These are phyloP conservation scores for Coniferiporia sulphurascens DNA, from an alignment of 1,284 basidiomycete species.

Conservation along the genomic window DNA sequence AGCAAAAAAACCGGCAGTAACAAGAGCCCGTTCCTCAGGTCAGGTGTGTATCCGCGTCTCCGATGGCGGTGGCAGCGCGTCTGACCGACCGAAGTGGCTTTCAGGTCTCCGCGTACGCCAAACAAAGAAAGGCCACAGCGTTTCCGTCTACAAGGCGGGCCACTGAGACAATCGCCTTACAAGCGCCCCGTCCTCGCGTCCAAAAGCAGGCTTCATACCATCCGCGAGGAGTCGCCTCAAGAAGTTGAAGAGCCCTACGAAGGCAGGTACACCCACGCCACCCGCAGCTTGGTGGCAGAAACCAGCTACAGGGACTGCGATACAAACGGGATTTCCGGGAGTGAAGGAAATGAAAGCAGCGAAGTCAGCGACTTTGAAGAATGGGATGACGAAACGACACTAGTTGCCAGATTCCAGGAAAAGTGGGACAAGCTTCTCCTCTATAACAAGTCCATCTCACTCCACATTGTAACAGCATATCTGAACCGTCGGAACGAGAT, in stretches of 20 bases:
- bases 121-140: background rate
- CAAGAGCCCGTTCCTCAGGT: slow-evolving; percentile 7
- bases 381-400: slow-evolving; percentile 54
- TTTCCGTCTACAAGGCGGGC: slow-evolving; percentile 10
- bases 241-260: background rate
- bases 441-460: slow-evolving; percentile 6
- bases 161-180: slow-evolving; percentile 14
- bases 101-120: slow-evolving; percentile 7
- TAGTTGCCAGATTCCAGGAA: slow-evolving; percentile 49
- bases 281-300: background rate
- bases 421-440: slow-evolving; percentile 29
- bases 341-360: slow-evolving; percentile 5
- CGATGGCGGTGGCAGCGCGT: background rate
- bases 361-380: slow-evolving; percentile 17
- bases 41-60: background rate
- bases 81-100: background rate
- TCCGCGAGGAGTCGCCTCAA: slow-evolving; percentile 17
- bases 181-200: slow-evolving; percentile 12
- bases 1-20: background rate
- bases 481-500: slow-evolving; percentile 26
- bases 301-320: slow-evolving; percentile 1
- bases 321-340: slow-evolving; percentile 1
- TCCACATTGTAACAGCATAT: slow-evolving; percentile 6
- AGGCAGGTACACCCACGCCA: background rate
- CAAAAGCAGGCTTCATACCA: slow-evolving; percentile 8